These are phyloP conservation scores for Tylopilus sp. DNA, from an alignment of 768 basidiomycete genomes.

Conservation along the genomic window DNA sequence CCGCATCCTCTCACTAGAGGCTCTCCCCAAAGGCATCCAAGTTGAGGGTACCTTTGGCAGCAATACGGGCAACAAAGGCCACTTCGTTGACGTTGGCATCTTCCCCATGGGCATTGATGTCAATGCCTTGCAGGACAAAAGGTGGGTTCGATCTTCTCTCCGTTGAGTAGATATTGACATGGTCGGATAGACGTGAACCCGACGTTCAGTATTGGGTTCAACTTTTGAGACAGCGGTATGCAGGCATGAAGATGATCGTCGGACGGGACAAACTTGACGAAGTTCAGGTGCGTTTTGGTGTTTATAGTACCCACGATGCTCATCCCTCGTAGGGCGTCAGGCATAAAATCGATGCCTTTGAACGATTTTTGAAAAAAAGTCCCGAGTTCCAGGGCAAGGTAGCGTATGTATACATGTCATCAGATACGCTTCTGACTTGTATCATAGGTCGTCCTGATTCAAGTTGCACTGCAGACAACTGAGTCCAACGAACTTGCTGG, in stretches of 20 bases:
- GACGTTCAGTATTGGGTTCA: constrained; percentile 84
- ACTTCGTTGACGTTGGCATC: constrained; percentile 84
- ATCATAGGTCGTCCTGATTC: constrained; percentile 72
- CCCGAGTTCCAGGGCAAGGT: constrained; percentile 81
- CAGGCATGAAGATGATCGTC: constrained; percentile 83
- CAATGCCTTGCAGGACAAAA: constrained; percentile 57
- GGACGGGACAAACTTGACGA: constrained; percentile 89
- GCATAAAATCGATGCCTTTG: constrained; percentile 83
- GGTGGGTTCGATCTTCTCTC: constrained; percentile 37
- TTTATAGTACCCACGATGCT: neutral
- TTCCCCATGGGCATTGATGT: constrained; percentile 92
- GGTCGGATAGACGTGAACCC: constrained; percentile 50
- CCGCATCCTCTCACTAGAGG: constrained; percentile 76
- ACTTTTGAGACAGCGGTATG: constrained; percentile 74
- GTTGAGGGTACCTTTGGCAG: constrained; percentile 34
- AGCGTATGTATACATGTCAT: neutral
- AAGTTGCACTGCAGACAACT: constrained; percentile 82
- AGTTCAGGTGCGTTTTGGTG: constrained; percentile 47
- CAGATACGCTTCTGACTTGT: neutral
- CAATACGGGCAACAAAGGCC: constrained; percentile 28
- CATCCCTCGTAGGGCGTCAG: constrained; percentile 53
- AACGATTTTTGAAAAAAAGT: constrained; percentile 71
- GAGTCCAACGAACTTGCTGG: constrained; percentile 72
- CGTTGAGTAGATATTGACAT: constrained; percentile 8
- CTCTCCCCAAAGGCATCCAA: constrained; percentile 80